Base-by-base conservation (phyloP, 441 rosid genomes). In the Mallotus japonicus region DNA sequence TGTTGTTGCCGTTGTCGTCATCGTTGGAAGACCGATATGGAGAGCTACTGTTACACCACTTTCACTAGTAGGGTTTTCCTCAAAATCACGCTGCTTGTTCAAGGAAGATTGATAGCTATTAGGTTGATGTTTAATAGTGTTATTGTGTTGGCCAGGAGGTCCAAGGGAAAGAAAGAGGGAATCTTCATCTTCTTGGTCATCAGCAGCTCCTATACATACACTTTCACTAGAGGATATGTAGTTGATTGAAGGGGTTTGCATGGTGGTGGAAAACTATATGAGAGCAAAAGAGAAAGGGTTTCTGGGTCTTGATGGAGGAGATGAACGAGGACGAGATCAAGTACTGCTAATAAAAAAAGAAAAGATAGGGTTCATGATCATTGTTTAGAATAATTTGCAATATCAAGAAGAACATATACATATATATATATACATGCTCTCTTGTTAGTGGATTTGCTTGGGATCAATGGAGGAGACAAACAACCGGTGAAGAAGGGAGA, bases 131-230 rank as follows among this genome's bases (percentile, higher is more conserved):
- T 78, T 79, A 67, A 80, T 67, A 72, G 76, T 62, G 32, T 28
- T 28, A 71, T 65, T 72, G 15, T 58, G 70, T 69, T 81, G 91
- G 68, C 92, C 94, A 8, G 97, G 95, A 73, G 88, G 95, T 62
- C 86, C 87, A 68, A 92, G 95, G 62, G 95, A 83, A 77, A 92
- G 93, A 73, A 83, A 78, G 74, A 90, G 81, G 75, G 87, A 85
- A 71, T 87, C 89, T 73, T 86, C 91, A 65, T 87, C 90, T 79
- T 77, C 81, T 40, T 76, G 79, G 14, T 71, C 76, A 76, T 82
- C 82, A 62, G 82, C 78, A 28, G 32, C 32, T 71, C 83, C 88
- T 51, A 84, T 64, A 78, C 79, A 80, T 71, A 75, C 65, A 69
- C 83, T 82, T 69, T 70, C 81, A 69, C 80, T 75, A 0, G 86